Evolutionary conservation across 352 stramenopile genomes (phyloP).

Genomic region (Peronospora destructor): DNA sequence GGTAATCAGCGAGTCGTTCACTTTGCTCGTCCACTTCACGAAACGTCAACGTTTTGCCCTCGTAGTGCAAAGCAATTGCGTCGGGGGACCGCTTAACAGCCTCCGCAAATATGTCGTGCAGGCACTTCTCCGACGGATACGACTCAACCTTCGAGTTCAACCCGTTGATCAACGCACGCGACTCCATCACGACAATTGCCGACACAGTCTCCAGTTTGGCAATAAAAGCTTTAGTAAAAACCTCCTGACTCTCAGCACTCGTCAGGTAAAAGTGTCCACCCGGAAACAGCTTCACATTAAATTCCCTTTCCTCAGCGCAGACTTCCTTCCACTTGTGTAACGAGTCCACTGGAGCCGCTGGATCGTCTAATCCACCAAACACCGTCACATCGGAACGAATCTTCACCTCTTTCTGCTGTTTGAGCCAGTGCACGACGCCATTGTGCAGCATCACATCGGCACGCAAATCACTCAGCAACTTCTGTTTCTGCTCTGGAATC

Average conservation of each 20-base stretch:
- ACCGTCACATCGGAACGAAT: conserved; percentile 39
- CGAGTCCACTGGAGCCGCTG: conserved; percentile 27
- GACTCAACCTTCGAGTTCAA: conserved; percentile 43
- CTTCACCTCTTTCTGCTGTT: conserved; percentile 16
- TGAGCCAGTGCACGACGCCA: conserved; percentile 36
- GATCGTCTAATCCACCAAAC: conserved; percentile 46
- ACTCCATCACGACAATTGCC: conserved; percentile 37
- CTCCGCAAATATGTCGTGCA: conserved; percentile 79
- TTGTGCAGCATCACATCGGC: conserved; percentile 53
- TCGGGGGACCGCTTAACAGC: conserved; percentile 58
- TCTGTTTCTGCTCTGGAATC: conserved; percentile 32
- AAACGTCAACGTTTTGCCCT: conserved; percentile 63
- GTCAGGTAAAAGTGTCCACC: conserved; percentile 65
- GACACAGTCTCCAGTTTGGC: conserved; percentile 33
- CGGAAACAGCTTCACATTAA: conserved; percentile 41
- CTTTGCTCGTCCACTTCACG: conserved; percentile 59
- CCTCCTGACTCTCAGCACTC: conserved; percentile 23
- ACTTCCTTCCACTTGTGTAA: conserved; percentile 36
- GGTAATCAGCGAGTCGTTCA: conserved; percentile 52
- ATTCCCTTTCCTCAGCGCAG: conserved; percentile 18
- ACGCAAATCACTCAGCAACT: conserved; percentile 33
- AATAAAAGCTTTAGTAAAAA: conserved; percentile 33
- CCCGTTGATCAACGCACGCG: conserved; percentile 34
- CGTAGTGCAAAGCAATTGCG: conserved; percentile 62
- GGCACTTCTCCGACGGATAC: conserved; percentile 65